Evolutionary conservation across 176 grass and related monocot genomes (phyloP).

Genomic region (Zoysia japonica): DNA sequence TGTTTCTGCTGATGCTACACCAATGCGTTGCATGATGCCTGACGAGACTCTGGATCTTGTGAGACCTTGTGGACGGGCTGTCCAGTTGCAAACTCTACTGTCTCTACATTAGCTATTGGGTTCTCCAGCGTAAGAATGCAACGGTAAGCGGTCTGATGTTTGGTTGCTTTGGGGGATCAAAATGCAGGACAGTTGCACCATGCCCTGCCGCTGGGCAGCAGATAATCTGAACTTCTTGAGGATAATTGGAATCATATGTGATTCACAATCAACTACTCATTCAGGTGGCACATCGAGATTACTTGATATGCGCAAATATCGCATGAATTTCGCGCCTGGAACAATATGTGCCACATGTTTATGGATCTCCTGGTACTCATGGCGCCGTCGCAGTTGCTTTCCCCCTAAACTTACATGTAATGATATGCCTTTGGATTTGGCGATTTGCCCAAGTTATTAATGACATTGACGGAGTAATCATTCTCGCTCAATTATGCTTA

Average conservation of each 20-base stretch:
- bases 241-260: neutral
- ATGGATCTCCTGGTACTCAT: neutral
- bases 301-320: slow-evolving; percentile 1
- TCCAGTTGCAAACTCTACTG: too few species aligned
- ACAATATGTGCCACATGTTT: neutral
- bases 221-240: neutral
- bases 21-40: too few species aligned
- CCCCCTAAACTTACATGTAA: slow-evolving; percentile 1
- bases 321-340: neutral
- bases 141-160: too few species aligned
- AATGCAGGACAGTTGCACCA: neutral
- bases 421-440: neutral
- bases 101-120: neutral
- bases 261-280: too few species aligned
- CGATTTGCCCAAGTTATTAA: slow-evolving; percentile 15
- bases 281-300: neutral
- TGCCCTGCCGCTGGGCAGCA: too few species aligned
- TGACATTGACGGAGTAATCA: neutral
- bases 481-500: neutral
- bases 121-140: neutral
- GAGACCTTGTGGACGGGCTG: too few species aligned
- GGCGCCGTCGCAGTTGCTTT: neutral
- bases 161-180: neutral
- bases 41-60: too few species aligned
- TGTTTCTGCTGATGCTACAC: too few species aligned